phyloP scores from a whole-genome alignment of 371 early-diverging fungal genomes.

The Mortierella sp. region DNA sequence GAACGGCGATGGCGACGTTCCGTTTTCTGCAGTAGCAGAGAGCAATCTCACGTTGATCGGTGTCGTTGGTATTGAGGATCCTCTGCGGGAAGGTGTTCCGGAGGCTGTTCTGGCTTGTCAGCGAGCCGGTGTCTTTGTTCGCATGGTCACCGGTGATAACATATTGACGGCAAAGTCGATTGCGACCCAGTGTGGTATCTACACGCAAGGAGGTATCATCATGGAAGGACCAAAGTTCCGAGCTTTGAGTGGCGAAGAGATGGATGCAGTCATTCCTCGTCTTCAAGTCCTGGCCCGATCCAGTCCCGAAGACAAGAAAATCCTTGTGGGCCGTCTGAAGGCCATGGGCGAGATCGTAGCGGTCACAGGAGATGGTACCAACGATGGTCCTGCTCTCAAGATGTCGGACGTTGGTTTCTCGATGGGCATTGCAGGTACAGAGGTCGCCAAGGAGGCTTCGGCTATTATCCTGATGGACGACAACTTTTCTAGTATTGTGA shows the following conservation, averaged over 20 bases:
- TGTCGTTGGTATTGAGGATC: conserved; percentile 82
- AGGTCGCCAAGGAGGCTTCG: conserved; percentile 86
- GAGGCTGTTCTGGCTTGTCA: conserved; percentile 75
- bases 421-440: conserved; percentile 87
- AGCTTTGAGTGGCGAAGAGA: conserved; percentile 61
- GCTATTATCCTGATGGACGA: conserved; percentile 86
- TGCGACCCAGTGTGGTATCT: conserved; percentile 79
- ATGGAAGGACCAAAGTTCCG: conserved; percentile 81
- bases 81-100: conserved; percentile 74
- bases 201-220: conserved; percentile 64
- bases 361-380: conserved; percentile 88
- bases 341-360: conserved; percentile 78
- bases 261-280: conserved; percentile 64
- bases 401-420: conserved; percentile 85
- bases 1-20: conserved; percentile 63
- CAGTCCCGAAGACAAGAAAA: conserved; percentile 81
- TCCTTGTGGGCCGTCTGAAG: conserved; percentile 74
- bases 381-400: conserved; percentile 84
- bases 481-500: conserved; percentile 82
- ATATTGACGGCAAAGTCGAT: conserved; percentile 81
- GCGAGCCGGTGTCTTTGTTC: conserved; percentile 83
- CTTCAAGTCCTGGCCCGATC: conserved; percentile 82
- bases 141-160: conserved; percentile 91
- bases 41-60: conserved; percentile 65
- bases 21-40: conserved; percentile 60